Base-by-base conservation (phyloP, 768 basidiomycete genomes). In the Dentipellis sp. region DNA sequence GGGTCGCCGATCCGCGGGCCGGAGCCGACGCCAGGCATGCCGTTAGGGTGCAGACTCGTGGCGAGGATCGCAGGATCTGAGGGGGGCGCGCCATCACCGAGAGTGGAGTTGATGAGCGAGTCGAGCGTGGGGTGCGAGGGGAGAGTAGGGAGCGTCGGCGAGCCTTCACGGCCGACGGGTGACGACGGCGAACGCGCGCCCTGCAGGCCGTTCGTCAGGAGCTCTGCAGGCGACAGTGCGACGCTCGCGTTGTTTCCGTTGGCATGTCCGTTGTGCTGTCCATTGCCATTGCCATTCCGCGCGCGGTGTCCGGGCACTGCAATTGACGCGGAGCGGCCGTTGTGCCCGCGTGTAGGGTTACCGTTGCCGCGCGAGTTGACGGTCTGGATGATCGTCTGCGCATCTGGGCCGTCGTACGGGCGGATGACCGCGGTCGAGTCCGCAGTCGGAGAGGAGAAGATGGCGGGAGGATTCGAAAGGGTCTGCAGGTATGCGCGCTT, bases 341-440 rank as follows among this genome's bases (percentile, higher is more conserved):
- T 83, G 70, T 91, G 86, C 6, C 84, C 81, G 62, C 88, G 84
- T 19, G 84, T 82, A 17, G 80, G 75, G 66, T 49, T 49, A 17
- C 17, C 21, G 48, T 49, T 49, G 62, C 73, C 73, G 61, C 90
- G 83, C 50, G 88, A 67, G 68, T 92, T 92, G 59, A 92, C 90
- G 46, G 76, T 86, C 63, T 88, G 86, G 60, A 93, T 93, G 68
- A 92, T 84, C 55, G 65, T 70, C 65, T 94, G 90, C 7, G 94
- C 94, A 70, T 99, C 95, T 45, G 92, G 80, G 1, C 92, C 93
- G 68, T 94, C 94, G 72, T 98, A 99, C 1, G 97, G 94, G 63
- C 80, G 80, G 71, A 99, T 90, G 55, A 75, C 74, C 17, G 85
- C 84, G 17, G 76, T 66, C 49, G 71, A 68, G 37, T 79, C 80